Evolutionary conservation across 1,284 basidiomycete genomes (phyloP), one percentile per base, ranked within the genome.

Genomic region (Cutaneotrichosporon sp.): DNA sequence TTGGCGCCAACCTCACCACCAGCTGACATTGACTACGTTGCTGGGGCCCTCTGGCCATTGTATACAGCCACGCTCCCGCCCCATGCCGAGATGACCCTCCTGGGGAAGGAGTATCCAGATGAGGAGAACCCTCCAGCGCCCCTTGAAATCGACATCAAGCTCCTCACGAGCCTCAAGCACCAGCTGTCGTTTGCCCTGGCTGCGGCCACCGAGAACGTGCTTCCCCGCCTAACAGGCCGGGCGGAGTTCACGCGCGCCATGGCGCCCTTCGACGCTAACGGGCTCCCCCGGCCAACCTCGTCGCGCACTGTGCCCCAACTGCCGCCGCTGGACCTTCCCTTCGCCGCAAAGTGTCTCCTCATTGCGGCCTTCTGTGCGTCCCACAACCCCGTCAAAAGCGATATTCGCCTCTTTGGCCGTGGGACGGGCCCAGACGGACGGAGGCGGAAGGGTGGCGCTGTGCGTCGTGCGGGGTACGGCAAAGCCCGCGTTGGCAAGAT

Each of bases 291-390:
- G 1, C 57, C 47, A 0, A 19, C 49, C 4, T 26, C 57, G 3
- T 49, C 48, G 26, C 59, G 60, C 24, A 38, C 43, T 7, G 46
- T 72, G 16, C 67, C 67, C 1, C 64, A 60, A 41, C 55, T 62
- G 6, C 60, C 66, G 6, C 38, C 49, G 9, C 57, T 70, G 22
- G 64, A 68, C n/a, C 72, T 87, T 20, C 80, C 84, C 3, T 72
- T 79, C 0, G 78, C 86, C 71, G 83, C 82, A 12, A 86, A 86
- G 59, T 92, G 85, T 64, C 78, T 94, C 17, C 75, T 94, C 11
- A 72, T 94, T 8, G 87, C 90, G 0, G 82, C 86, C 0, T 96
- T 86, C 68, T 75, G 93, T 29, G 90, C 90, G 2, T 89, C 87
- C 41, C 88, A 86, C 53, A 96, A 96, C 68, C 90, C 91, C 0